Evolutionary conservation across 371 early-diverging fungal genomes (phyloP).

Genomic region (Coemansia sp.): DNA sequence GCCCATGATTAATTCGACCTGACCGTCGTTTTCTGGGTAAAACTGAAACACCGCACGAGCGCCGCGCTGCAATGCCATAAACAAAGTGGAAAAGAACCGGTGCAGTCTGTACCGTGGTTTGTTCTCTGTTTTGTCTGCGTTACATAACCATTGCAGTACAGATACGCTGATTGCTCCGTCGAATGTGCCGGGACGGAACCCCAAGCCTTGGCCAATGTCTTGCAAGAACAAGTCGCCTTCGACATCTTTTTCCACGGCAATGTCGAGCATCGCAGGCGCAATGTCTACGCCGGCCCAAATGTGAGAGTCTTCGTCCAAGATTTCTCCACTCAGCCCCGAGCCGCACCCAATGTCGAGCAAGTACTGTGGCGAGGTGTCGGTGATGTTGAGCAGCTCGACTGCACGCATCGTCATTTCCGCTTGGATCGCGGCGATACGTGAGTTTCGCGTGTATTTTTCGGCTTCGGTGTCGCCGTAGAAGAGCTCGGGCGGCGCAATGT

Average conservation of each 20-base stretch:
- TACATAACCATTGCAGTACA: slow-evolving; percentile 99
- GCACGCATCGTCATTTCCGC: slow-evolving; percentile 92
- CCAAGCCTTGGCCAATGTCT: slow-evolving; percentile 96
- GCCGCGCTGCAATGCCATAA: slow-evolving; percentile 82
- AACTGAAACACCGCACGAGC: slow-evolving; percentile 98
- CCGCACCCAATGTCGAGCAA: slow-evolving; percentile 99
- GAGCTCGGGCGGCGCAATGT: slow-evolving; percentile 95
- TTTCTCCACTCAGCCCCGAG: slow-evolving; percentile 93
- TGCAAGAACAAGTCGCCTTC: slow-evolving; percentile 91
- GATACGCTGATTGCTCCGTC: slow-evolving; percentile 98
- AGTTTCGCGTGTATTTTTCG: slow-evolving; percentile 92
- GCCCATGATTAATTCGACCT: slow-evolving; percentile 90
- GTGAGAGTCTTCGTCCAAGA: slow-evolving; percentile 91
- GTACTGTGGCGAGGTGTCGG: slow-evolving; percentile 65
- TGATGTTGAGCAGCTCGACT: slow-evolving; percentile 84
- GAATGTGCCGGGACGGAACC: slow-evolving; percentile 95
- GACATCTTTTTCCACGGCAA: slow-evolving; percentile 68
- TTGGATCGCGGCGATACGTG: slow-evolving; percentile 91
- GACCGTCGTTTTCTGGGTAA: slow-evolving; percentile 96
- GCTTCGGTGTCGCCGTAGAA: slow-evolving; percentile 91
- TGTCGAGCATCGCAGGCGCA: slow-evolving; percentile 83
- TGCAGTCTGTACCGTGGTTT: slow-evolving; percentile 81
- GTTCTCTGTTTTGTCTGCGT: slow-evolving; percentile 87
- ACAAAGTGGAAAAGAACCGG: slow-evolving; percentile 93
- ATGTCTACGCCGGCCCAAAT: slow-evolving; percentile 98